Percentiles rank a stretch among this genome's conserved stretches.
phyloP scores from a whole-genome alignment of 305 asterid species.

The Plantago coronopus region DNA sequence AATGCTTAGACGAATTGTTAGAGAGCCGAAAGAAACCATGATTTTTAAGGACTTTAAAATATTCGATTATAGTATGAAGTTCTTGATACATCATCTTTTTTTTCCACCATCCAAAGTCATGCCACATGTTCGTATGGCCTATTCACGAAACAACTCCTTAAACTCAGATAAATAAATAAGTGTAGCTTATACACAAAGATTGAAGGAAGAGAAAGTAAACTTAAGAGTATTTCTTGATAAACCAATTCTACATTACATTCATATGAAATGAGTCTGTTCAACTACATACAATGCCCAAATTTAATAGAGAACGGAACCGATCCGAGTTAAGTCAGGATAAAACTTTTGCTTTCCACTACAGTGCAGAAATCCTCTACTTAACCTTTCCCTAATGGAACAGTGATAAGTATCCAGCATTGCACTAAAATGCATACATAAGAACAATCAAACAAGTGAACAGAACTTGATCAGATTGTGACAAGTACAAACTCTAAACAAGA shows the following conservation, averaged over 20 bases:
- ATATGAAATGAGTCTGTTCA: too few relatives aligned
- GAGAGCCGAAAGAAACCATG: not conserved
- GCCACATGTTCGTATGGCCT: not conserved
- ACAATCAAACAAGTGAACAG: constrained; percentile 1
- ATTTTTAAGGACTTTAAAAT: not conserved
- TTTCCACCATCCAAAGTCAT: not conserved
- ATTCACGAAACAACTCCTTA: not conserved
- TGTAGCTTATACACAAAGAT: too few relatives aligned
- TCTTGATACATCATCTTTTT: not conserved
- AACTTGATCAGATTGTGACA: not conserved
- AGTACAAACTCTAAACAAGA: constrained; percentile 4
- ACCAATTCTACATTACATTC: too few relatives aligned
- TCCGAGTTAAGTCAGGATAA: too few relatives aligned
- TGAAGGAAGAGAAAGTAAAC: too few relatives aligned
- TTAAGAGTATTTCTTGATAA: too few relatives aligned
- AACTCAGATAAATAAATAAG: too few relatives aligned
- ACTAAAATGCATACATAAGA: not conserved
- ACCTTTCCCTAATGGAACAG: not conserved
- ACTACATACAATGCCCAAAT: too few relatives aligned
- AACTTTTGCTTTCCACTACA: too few relatives aligned
- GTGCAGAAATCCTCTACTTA: not conserved
- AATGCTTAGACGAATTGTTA: constrained; percentile 4
- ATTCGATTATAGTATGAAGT: too few relatives aligned
- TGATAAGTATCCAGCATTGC: not conserved
- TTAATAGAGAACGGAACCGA: too few relatives aligned